These are phyloP conservation scores for Leccinum longicurvipes DNA, from an alignment of 768 basidiomycete species.

Conservation along the genomic window DNA sequence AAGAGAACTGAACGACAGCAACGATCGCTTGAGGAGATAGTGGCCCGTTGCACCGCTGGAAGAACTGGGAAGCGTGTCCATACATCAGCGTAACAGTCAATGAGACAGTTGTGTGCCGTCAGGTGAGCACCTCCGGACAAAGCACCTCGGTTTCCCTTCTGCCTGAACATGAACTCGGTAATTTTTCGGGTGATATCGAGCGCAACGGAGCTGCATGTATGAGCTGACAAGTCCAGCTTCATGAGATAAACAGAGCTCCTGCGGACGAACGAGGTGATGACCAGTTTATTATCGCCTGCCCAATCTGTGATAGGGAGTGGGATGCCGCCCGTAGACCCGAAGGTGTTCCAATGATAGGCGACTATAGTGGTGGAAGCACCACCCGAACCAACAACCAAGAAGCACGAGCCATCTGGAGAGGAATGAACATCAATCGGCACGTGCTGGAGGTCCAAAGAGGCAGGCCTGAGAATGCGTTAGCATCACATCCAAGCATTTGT, in stretches of 20 bases:
- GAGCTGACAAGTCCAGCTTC: conserved; percentile 34
- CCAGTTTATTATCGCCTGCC: conserved; percentile 22
- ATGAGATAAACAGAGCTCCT: conserved; percentile 43
- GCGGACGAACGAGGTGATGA: conserved; percentile 45
- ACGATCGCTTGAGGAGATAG: conserved; percentile 34
- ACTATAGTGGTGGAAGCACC: conserved; percentile 22
- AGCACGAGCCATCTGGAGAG: conserved; percentile 55
- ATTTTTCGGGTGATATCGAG: conserved; percentile 53
- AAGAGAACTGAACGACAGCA: conserved; percentile 39
- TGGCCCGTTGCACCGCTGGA: conserved; percentile 45
- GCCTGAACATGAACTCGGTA: conserved; percentile 57
- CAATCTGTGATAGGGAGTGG: conserved; percentile 32
- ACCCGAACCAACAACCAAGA: conserved; percentile 34
- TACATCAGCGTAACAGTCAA: conserved; percentile 54
- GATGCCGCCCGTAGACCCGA: conserved; percentile 50
- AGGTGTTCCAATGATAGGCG: conserved; percentile 56
- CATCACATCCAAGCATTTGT: not conserved
- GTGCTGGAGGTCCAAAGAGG: conserved; percentile 38
- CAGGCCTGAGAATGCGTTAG: conserved; percentile 35
- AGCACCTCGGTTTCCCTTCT: conserved; percentile 32
- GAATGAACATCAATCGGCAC: conserved; percentile 37
- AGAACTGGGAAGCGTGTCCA: conserved; percentile 62
- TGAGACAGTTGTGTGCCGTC: conserved; percentile 44
- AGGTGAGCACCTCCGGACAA: conserved; percentile 13
- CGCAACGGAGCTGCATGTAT: conserved; percentile 40